A percentile compares a stretch with the other conserved stretches of the same genome.
Conservation (phyloP, 495 filamentous ascomycete genomes). For the Xylaria grammica region DNA sequence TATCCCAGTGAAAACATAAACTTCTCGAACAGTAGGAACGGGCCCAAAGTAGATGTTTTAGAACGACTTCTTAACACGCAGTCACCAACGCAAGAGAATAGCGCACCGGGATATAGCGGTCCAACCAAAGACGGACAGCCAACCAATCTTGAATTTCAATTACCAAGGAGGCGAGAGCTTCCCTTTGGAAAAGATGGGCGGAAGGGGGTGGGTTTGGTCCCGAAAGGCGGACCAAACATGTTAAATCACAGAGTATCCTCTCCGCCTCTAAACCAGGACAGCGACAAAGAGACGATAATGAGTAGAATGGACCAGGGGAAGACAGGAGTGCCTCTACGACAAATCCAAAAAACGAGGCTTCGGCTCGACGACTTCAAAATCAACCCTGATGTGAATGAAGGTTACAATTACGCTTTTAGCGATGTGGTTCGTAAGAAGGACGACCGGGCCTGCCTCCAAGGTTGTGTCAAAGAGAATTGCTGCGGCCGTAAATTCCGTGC, state of each 20-base stretch:
- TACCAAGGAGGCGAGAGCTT: constrained; percentile 27
- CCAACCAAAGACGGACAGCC: background rate
- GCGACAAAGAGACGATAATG: background rate
- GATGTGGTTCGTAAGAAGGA: constrained; percentile 76
- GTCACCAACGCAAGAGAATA: constrained; percentile 24
- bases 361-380: constrained; percentile 77
- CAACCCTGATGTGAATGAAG: constrained; percentile 76
- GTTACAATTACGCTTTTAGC: constrained; percentile 72
- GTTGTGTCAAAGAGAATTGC: constrained; percentile 77
- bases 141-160: constrained; percentile 25
- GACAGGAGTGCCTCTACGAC: background rate
- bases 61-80: constrained; percentile 30
- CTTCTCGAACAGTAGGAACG: constrained; percentile 5
- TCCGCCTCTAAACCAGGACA: background rate
- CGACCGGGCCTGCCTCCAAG: constrained; percentile 75
- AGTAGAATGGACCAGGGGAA: background rate
- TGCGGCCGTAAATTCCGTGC: constrained; percentile 76
- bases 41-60: constrained; percentile 20
- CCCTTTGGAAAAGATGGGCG: constrained; percentile 22
- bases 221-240: constrained; percentile 1
- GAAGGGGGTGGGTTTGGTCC: background rate
- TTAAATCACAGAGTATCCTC: background rate
- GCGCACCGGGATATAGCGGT: constrained; percentile 4
- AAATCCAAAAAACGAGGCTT: constrained; percentile 48
- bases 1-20: constrained; percentile 16